A percentile compares a stretch with the other conserved stretches of the same genome.
Conservation (phyloP, 768 basidiomycete species). For the Suillus hirtellus region DNA sequence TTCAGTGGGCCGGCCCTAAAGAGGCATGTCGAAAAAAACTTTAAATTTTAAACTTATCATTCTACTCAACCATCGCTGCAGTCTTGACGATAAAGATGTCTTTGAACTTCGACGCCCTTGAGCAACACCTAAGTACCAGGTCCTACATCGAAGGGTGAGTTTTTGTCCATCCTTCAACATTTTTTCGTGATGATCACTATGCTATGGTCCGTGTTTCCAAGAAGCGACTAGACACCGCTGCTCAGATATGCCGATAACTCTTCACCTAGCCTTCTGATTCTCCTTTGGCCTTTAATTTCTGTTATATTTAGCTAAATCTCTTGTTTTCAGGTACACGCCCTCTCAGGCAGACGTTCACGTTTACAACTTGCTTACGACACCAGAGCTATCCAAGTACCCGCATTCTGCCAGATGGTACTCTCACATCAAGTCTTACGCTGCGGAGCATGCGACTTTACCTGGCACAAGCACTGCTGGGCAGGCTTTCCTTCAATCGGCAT, state of each 20-base stretch:
- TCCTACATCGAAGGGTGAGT: slow-evolving; percentile 93
- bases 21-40: slow-evolving; percentile 15
- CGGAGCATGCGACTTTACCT: slow-evolving; percentile 76
- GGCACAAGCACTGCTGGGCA: slow-evolving; percentile 85
- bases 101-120: slow-evolving; percentile 68
- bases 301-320: slow-evolving; percentile 16
- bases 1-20: slow-evolving; percentile 34
- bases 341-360: slow-evolving; percentile 94
- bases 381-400: slow-evolving; percentile 64
- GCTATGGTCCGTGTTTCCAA: slow-evolving; percentile 99
- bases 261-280: slow-evolving; percentile 74
- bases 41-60: slow-evolving; percentile 14
- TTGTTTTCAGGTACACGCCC: slow-evolving; percentile 68
- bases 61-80: not conserved
- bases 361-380: slow-evolving; percentile 77
- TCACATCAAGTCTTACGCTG: slow-evolving; percentile 86
- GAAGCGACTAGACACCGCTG: slow-evolving; percentile 92
- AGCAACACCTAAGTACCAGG: slow-evolving; percentile 82
- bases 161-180: slow-evolving; percentile 9
- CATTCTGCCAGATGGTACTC: slow-evolving; percentile 89
- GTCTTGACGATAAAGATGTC: slow-evolving; percentile 50
- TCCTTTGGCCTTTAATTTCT: slow-evolving; percentile 10
- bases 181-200: slow-evolving; percentile 58
- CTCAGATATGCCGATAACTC: slow-evolving; percentile 68
- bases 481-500: slow-evolving; percentile 59